Evolutionary conservation across 805 yeast species (phyloP).

Genomic region (Metschnikowia bowlesiae): DNA sequence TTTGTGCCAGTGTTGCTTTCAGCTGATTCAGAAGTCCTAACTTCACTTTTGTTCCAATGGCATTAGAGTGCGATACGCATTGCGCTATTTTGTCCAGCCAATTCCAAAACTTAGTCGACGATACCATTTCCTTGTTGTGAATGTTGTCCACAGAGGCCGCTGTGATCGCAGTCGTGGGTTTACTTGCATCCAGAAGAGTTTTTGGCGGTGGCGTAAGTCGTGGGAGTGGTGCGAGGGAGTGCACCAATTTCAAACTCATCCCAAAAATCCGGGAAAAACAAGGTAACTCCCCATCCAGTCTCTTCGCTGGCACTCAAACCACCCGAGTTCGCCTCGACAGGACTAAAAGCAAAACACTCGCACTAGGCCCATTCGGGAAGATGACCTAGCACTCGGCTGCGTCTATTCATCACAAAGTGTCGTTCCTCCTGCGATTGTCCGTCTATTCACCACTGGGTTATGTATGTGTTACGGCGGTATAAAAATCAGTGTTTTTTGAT

Average conservation of each 20-base stretch:
- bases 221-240: constrained; percentile 80
- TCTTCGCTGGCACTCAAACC: neutral
- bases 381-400: too few species aligned
- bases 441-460: constrained; percentile 1
- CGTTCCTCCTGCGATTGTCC: neutral
- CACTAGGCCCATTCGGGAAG: neutral
- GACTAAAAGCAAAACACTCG: neutral
- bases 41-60: too few species aligned
- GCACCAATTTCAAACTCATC: constrained; percentile 57
- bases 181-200: constrained; percentile 68
- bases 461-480: constrained; percentile 31
- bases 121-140: constrained; percentile 51
- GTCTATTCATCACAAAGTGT: neutral
- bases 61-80: too few species aligned
- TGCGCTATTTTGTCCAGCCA: too few species aligned
- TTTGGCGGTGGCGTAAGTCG: constrained; percentile 64
- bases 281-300: constrained; percentile 32
- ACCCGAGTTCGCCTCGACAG: neutral
- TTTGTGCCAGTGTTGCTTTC: too few species aligned
- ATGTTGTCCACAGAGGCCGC: constrained; percentile 54
- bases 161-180: constrained; percentile 70
- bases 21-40: too few species aligned
- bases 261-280: constrained; percentile 60
- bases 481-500: constrained; percentile 45
- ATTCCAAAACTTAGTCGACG: too few species aligned